Evolutionary conservation across 192 early-diverging fungal genomes (phyloP).

Genomic region (Mortierella alpina): DNA sequence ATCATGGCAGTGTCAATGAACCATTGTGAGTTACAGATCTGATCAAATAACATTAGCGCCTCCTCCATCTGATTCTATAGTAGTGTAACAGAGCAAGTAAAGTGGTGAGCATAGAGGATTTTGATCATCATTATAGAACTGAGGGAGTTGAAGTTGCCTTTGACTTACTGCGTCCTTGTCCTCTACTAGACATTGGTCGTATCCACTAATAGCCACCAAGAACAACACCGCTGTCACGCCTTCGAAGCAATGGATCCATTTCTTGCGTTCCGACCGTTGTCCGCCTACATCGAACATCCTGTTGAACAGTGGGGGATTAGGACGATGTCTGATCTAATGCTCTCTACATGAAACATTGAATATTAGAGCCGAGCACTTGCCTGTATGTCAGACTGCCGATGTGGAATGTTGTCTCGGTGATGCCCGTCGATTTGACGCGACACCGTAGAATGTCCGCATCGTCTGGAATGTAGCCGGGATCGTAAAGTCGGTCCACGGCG

Average conservation of each 20-base stretch:
- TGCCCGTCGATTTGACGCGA: slow-evolving; percentile 71
- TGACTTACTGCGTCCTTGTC: slow-evolving; percentile 57
- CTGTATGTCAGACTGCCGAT: slow-evolving; percentile 65
- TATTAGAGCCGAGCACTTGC: slow-evolving; percentile 48
- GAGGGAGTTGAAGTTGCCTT: background rate
- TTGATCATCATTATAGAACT: background rate
- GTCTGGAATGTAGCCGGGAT: slow-evolving; percentile 58
- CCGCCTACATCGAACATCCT: slow-evolving; percentile 71
- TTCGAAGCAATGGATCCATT: slow-evolving; percentile 68
- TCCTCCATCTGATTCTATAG: slow-evolving; percentile 69
- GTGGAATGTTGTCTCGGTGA: slow-evolving; percentile 68
- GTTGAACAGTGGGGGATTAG: background rate
- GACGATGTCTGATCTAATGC: background rate
- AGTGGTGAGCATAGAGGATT: slow-evolving; percentile 2
- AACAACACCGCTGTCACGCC: slow-evolving; percentile 68
- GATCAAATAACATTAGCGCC: slow-evolving; percentile 68
- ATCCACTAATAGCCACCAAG: slow-evolving; percentile 69
- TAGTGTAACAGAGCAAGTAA: background rate
- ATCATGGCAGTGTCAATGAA: slow-evolving; percentile 71
- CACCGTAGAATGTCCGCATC: slow-evolving; percentile 71
- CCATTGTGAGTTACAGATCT: slow-evolving; percentile 71
- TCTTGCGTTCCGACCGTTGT: slow-evolving; percentile 64
- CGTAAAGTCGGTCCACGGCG: slow-evolving; percentile 59
- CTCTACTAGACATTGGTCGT: slow-evolving; percentile 69
- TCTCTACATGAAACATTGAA: too few species aligned